phyloP scores from a whole-genome alignment of 139 green algal species.

The Medakamo hakoo region DNA sequence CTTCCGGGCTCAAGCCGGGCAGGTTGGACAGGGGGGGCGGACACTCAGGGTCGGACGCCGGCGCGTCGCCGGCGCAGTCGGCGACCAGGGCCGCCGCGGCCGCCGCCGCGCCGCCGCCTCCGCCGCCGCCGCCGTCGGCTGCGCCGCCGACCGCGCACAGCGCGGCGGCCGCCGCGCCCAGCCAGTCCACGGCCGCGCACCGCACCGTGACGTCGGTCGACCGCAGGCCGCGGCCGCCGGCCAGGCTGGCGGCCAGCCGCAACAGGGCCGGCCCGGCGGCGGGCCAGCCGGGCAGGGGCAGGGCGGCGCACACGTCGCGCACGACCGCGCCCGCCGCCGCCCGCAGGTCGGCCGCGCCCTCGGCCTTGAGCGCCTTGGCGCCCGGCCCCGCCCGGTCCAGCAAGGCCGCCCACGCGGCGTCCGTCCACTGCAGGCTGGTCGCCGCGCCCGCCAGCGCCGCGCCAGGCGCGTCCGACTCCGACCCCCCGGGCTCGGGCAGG shows the following conservation, averaged over 20 bases:
- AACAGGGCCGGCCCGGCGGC: slow-evolving; percentile 42
- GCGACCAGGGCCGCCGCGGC: slow-evolving; percentile 7
- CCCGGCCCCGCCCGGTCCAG: slow-evolving; percentile 23
- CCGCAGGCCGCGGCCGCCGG: slow-evolving; percentile 18
- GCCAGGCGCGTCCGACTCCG: slow-evolving; percentile 1
- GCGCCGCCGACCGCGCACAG: slow-evolving; percentile 15
- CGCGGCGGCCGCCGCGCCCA: slow-evolving; percentile 25
- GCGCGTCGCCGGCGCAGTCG: slow-evolving; percentile 4
- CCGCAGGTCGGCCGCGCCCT: slow-evolving; percentile 31
- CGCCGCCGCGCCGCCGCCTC: slow-evolving; percentile 4
- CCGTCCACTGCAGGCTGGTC: slow-evolving; percentile 30
- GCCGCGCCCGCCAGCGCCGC: not conserved
- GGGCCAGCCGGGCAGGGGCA: slow-evolving; percentile 49
- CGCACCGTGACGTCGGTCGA: slow-evolving; percentile 30
- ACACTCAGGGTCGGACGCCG: not conserved
- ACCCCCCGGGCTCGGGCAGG: slow-evolving; percentile 3
- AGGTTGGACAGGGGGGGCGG: slow-evolving; percentile 8
- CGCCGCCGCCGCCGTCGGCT: slow-evolving; percentile 3
- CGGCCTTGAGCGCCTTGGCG: slow-evolving; percentile 16
- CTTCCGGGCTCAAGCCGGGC: slow-evolving; percentile 8
- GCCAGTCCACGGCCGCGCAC: slow-evolving; percentile 36
- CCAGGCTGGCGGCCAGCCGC: slow-evolving; percentile 27
- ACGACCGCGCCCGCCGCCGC: slow-evolving; percentile 36
- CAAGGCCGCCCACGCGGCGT: slow-evolving; percentile 24
- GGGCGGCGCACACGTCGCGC: slow-evolving; percentile 35